Evolutionary conservation across 805 yeast species (phyloP).

Genomic region (Barnettozyma californica): DNA sequence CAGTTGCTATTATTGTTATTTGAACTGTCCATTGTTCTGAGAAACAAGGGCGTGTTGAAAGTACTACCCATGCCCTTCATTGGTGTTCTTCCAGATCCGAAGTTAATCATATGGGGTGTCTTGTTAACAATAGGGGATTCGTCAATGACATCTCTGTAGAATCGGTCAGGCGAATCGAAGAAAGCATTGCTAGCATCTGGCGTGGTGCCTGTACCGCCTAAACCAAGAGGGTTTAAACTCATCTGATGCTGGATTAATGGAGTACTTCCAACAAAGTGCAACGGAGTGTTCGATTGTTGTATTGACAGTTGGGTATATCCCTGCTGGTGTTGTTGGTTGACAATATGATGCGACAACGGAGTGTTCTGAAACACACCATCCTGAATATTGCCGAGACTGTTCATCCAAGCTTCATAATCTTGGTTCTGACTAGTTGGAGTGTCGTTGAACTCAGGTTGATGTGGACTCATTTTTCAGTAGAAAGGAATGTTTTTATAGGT

Average conservation of each 20-base stretch:
- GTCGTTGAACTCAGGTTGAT: neutral
- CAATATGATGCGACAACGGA: slow-evolving; percentile 21
- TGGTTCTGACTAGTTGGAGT: slow-evolving; percentile 10
- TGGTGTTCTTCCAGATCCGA: slow-evolving; percentile 22
- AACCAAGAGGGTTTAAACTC: neutral
- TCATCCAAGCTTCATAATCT: slow-evolving; percentile 26
- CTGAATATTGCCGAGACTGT: slow-evolving; percentile 21
- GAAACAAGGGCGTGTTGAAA: slow-evolving; percentile 24
- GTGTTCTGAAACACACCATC: slow-evolving; percentile 25
- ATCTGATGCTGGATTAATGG: slow-evolving; percentile 4
- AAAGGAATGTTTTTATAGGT: neutral
- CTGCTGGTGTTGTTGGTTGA: slow-evolving; percentile 11
- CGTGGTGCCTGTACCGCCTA: neutral
- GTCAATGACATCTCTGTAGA: slow-evolving; percentile 24
- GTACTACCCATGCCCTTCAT: slow-evolving; percentile 17
- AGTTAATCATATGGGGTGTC: slow-evolving; percentile 15
- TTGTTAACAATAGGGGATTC: slow-evolving; percentile 23
- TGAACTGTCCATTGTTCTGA: slow-evolving; percentile 19
- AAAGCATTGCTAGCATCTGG: slow-evolving; percentile 12
- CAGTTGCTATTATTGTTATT: neutral
- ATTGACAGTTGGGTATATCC: neutral
- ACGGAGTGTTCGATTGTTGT: slow-evolving; percentile 4
- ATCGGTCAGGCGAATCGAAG: slow-evolving; percentile 25
- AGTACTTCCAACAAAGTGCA: slow-evolving; percentile 3
- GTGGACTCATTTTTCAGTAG: neutral